A percentile compares a stretch with the other conserved stretches of the same genome.
These are phyloP conservation scores for Pelargonium fulgidum DNA, from an alignment of 441 rosid genomes.

Conservation along the genomic window DNA sequence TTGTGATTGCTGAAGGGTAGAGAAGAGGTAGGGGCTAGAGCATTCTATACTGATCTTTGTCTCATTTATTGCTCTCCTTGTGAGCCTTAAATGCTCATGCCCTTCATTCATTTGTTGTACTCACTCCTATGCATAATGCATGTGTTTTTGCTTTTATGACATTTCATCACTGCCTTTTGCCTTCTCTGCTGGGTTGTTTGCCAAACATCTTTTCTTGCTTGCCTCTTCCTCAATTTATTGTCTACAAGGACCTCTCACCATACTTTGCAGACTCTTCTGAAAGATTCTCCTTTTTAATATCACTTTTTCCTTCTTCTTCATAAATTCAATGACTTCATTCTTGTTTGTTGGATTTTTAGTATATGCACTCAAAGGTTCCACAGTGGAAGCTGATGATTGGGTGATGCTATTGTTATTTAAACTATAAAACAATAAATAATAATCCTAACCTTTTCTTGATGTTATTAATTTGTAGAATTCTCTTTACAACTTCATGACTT, in stretches of 20 bases:
- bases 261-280: slow-evolving; percentile 20
- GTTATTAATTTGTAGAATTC: too few relatives aligned
- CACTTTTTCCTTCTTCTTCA: too few relatives aligned
- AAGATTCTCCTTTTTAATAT: slow-evolving; percentile 17
- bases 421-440: too few relatives aligned
- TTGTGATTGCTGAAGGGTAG: too few relatives aligned
- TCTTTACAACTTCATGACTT: too few relatives aligned
- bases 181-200: slow-evolving; percentile 27
- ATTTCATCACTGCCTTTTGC: slow-evolving; percentile 29
- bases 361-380: slow-evolving; percentile 16
- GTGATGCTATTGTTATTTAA: slow-evolving; percentile 15
- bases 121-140: not conserved
- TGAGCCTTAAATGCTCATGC: slow-evolving; percentile 27
- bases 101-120: slow-evolving; percentile 24
- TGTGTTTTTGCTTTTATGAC: too few relatives aligned
- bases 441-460: too few relatives aligned
- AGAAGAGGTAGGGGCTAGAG: slow-evolving; percentile 3
- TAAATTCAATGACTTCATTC: slow-evolving; percentile 20
- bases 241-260: slow-evolving; percentile 30
- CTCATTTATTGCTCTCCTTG: slow-evolving; percentile 35
- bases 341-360: slow-evolving; percentile 18
- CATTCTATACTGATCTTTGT: slow-evolving; percentile 19
- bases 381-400: slow-evolving; percentile 19
- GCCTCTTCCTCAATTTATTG: slow-evolving; percentile 26
- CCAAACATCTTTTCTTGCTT: too few relatives aligned